These are phyloP conservation scores for Neofusicoccum cordaticola DNA, from an alignment of 2,329 filamentous ascomycete genomes.

Conservation along the genomic window DNA sequence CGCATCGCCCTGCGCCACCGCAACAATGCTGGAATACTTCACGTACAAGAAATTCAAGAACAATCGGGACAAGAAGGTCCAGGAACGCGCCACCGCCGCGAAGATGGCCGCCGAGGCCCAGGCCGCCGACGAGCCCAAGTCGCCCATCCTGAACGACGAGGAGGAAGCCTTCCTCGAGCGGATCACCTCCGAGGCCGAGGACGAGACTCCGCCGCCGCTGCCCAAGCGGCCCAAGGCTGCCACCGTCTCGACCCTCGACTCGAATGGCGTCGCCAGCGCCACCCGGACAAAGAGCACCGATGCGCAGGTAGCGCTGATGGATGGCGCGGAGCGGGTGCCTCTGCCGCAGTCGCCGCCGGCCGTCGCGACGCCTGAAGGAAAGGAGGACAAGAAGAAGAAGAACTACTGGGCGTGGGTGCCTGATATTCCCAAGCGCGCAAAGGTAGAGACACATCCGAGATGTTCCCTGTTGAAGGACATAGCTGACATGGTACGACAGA, in stretches of 20 bases:
- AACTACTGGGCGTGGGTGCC: conserved; percentile 19
- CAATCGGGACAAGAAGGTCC: conserved; percentile 25
- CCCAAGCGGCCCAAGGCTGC: conserved; percentile 34
- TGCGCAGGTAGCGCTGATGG: conserved; percentile 46
- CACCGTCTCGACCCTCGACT: conserved; percentile 23
- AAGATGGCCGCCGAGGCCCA: conserved; percentile 26
- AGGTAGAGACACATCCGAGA: background rate
- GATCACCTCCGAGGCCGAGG: conserved; percentile 47
- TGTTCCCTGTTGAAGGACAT: too few species aligned
- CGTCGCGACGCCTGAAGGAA: conserved; percentile 26
- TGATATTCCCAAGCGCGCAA: conserved; percentile 15
- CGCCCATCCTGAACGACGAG: conserved; percentile 57
- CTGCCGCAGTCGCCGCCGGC: conserved; percentile 52
- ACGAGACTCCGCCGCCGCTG: conserved; percentile 43
- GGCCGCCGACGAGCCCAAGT: conserved; percentile 22
- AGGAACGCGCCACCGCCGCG: conserved; percentile 13
- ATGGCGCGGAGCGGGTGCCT: conserved; percentile 48
- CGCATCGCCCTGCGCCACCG: background rate
- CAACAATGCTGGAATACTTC: conserved; percentile 36
- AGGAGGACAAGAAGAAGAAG: conserved; percentile 30
- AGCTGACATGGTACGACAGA: conserved; percentile 2
- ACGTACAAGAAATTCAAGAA: conserved; percentile 41
- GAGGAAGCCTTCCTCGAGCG: conserved; percentile 57
- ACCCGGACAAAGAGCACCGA: conserved; percentile 37
- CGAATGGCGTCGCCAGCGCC: conserved; percentile 24